phyloP scores from a whole-genome alignment of 139 green algal species.

The Edaphochlamys debaryana region DNA sequence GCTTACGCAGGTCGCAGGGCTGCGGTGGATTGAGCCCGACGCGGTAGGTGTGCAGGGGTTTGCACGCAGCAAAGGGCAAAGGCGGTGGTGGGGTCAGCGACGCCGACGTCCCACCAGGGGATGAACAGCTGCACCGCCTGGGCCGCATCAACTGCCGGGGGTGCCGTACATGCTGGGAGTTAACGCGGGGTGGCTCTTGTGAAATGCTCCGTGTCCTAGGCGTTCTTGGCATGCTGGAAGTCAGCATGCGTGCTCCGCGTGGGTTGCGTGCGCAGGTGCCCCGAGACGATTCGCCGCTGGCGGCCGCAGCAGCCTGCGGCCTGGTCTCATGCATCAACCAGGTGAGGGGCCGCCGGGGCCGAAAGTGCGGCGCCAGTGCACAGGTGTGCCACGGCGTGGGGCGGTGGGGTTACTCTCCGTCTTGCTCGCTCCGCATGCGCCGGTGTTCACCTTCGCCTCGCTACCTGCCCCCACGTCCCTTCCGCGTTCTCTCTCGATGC shows the following conservation, averaged over 20 bases:
- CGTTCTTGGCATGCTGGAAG: background rate
- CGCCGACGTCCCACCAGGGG: no score
- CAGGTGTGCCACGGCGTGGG: no score
- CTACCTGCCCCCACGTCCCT: no score
- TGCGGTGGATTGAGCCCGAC: slow-evolving; percentile 27
- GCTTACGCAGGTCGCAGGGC: slow-evolving; percentile 22
- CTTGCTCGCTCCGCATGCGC: no score
- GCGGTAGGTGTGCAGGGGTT: background rate
- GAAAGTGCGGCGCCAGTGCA: no score
- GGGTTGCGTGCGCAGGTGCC: background rate
- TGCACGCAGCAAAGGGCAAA: background rate
- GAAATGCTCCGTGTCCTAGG: background rate
- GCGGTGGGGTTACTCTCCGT: no score
- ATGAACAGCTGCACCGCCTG: background rate
- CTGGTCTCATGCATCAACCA: slow-evolving; percentile 19
- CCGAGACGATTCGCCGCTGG: background rate
- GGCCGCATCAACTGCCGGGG: background rate
- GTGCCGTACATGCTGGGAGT: background rate
- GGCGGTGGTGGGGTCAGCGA: background rate
- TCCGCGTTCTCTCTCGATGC: no score
- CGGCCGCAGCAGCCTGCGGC: background rate
- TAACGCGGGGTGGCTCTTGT: background rate
- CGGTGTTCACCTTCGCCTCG: no score
- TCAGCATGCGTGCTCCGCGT: background rate
- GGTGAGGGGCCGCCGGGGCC: no score